A percentile compares a stretch with the other conserved stretches of the same genome.
These are phyloP conservation scores for Akanthomyces muscarius DNA, from an alignment of 2,329 filamentous ascomycete species.

Conservation along the genomic window DNA sequence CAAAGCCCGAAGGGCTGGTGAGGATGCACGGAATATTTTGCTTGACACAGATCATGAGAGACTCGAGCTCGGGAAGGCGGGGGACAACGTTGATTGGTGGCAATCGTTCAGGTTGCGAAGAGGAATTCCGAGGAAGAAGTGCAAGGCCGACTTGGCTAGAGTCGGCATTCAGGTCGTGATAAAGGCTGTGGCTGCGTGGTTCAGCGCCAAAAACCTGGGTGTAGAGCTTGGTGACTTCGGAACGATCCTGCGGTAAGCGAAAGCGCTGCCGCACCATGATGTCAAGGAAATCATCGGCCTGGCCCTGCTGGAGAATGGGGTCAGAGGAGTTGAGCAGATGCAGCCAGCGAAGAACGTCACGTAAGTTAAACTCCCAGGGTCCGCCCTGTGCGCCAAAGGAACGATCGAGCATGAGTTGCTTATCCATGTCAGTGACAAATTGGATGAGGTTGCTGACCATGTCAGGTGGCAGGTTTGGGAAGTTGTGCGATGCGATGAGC, in stretches of 20 bases:
- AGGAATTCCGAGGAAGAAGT: slow-evolving; percentile 57
- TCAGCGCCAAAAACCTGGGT: slow-evolving; percentile 54
- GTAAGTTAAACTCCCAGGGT: slow-evolving; percentile 94
- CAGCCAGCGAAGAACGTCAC: slow-evolving; percentile 86
- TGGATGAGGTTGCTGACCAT: slow-evolving; percentile 65
- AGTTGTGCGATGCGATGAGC: slow-evolving; percentile 75
- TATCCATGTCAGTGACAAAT: slow-evolving; percentile 78
- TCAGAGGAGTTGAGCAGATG: slow-evolving; percentile 54
- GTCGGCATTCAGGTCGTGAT: slow-evolving; percentile 62
- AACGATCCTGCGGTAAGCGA: slow-evolving; percentile 65
- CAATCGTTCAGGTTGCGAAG: slow-evolving; percentile 49
- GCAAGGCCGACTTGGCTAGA: slow-evolving; percentile 79
- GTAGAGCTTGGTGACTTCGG: slow-evolving; percentile 63
- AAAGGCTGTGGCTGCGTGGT: slow-evolving; percentile 59
- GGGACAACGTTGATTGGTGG: slow-evolving; percentile 47
- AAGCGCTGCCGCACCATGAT: slow-evolving; percentile 87
- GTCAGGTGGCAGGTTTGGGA: slow-evolving; percentile 56
- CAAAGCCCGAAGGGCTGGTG: slow-evolving; percentile 77
- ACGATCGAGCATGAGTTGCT: slow-evolving; percentile 58
- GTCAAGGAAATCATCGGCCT: slow-evolving; percentile 70
- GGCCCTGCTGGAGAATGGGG: slow-evolving; percentile 56
- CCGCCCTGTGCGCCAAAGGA: slow-evolving; percentile 61
- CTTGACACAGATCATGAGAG: slow-evolving; percentile 79
- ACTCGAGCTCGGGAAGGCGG: slow-evolving; percentile 73
- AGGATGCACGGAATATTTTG: slow-evolving; percentile 86